Evolutionary conservation across 2,329 filamentous ascomycete species (phyloP).

Genomic region (Cyphellophora attinorum): DNA sequence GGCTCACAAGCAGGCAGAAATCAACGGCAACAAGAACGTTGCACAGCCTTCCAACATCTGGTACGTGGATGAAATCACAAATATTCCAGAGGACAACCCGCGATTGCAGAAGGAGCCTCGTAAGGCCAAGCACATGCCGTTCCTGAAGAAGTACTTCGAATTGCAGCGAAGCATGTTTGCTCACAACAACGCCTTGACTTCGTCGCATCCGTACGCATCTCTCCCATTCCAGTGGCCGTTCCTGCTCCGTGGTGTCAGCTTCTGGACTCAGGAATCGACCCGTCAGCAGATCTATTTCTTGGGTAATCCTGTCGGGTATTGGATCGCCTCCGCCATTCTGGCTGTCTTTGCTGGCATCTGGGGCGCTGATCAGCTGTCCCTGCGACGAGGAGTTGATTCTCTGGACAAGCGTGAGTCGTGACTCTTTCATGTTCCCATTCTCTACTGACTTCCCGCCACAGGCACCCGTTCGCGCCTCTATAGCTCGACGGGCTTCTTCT

Average conservation of each 20-base stretch:
- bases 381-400: slow-evolving; percentile 86
- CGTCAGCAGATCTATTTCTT: slow-evolving; percentile 97
- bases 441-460: slow-evolving; percentile 25
- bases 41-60: slow-evolving; percentile 85
- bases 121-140: slow-evolving; percentile 74
- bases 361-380: slow-evolving; percentile 83
- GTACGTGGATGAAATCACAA: slow-evolving; percentile 87
- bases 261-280: slow-evolving; percentile 96
- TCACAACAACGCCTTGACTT: slow-evolving; percentile 97
- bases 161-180: slow-evolving; percentile 97
- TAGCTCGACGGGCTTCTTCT: slow-evolving; percentile 98
- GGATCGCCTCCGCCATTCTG: slow-evolving; percentile 83
- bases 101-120: slow-evolving; percentile 68
- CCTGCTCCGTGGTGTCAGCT: slow-evolving; percentile 90
- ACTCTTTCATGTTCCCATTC: slow-evolving; percentile 2
- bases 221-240: slow-evolving; percentile 97
- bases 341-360: slow-evolving; percentile 91
- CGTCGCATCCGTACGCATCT: slow-evolving; percentile 91
- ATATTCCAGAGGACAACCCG: slow-evolving; percentile 58
- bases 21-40: slow-evolving; percentile 98
- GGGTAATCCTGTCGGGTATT: slow-evolving; percentile 95
- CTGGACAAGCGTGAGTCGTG: slow-evolving; percentile 74
- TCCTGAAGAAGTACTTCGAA: slow-evolving; percentile 91
- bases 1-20: slow-evolving; percentile 95
- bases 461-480: slow-evolving; percentile 89